Conservation (phyloP, 306 rosid genomes). For the Arachis stenosperma region DNA sequence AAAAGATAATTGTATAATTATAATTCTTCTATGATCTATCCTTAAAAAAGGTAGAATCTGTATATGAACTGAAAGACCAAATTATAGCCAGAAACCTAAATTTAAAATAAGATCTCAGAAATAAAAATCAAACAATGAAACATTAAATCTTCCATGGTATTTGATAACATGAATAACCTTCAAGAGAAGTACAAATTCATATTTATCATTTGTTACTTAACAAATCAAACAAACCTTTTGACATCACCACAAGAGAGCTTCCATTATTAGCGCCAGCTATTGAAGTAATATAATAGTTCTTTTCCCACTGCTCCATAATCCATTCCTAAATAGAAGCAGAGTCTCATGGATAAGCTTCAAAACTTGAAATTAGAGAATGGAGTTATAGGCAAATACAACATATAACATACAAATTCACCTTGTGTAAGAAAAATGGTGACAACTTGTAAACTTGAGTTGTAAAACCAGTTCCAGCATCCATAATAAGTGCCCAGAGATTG, state of each 20-base stretch:
- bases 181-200: neutral
- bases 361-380: constrained; percentile 11
- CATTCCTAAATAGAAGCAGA: constrained; percentile 46
- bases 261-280: constrained; percentile 72
- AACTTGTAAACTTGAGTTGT: constrained; percentile 83
- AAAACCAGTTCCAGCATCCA: constrained; percentile 98
- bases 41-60: neutral
- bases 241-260: constrained; percentile 56
- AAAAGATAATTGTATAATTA: neutral
- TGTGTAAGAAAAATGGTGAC: constrained; percentile 84
- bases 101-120: neutral
- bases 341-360: constrained; percentile 1
- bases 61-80: neutral
- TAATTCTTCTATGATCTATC: no score
- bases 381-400: constrained; percentile 40
- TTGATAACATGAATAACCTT: neutral
- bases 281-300: constrained; percentile 52
- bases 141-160: neutral
- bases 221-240: constrained; percentile 46
- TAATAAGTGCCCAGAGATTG: constrained; percentile 97
- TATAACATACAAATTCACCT: constrained; percentile 60
- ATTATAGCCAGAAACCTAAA: neutral
- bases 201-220: neutral
- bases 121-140: neutral
- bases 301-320: constrained; percentile 61